Percentiles rank a stretch among this genome's conserved stretches.
Evolutionary conservation across 805 yeast species (phyloP).

Genomic region (Nematodospora valgi): DNA sequence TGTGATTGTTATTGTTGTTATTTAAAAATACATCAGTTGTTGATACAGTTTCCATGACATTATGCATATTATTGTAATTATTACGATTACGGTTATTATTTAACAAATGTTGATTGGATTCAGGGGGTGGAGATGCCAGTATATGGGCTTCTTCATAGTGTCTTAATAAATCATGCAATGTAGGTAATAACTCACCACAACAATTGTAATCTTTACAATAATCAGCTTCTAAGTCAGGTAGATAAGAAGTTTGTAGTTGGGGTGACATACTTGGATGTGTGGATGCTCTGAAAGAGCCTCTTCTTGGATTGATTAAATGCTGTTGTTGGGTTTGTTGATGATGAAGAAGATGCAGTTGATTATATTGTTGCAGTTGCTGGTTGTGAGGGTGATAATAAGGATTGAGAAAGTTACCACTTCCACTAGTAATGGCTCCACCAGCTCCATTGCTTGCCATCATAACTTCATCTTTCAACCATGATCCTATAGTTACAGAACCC

Average conservation of each 20-base stretch:
- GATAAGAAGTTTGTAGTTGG: slow-evolving; percentile 69
- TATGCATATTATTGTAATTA: slow-evolving; percentile 45
- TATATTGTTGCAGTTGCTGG: slow-evolving; percentile 5
- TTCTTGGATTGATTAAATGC: slow-evolving; percentile 28
- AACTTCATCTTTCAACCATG: slow-evolving; percentile 94
- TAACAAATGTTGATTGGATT: slow-evolving; percentile 25
- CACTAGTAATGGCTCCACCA: too few relatives aligned
- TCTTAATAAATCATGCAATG: slow-evolving; percentile 85
- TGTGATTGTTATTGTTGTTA: slow-evolving; percentile 29
- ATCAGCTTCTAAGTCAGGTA: slow-evolving; percentile 91
- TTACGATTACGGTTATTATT: slow-evolving; percentile 30
- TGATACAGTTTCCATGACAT: slow-evolving; percentile 80
- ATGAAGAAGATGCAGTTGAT: slow-evolving; percentile 10
- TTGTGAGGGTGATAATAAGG: slow-evolving; percentile 12
- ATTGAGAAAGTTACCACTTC: not conserved
- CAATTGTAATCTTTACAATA: slow-evolving; percentile 96
- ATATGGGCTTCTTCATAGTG: slow-evolving; percentile 98
- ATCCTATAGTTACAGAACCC: slow-evolving; percentile 94
- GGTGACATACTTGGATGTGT: slow-evolving; percentile 47
- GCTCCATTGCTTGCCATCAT: slow-evolving; percentile 44
- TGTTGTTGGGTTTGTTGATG: slow-evolving; percentile 9
- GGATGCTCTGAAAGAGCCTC: slow-evolving; percentile 33
- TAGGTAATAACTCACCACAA: slow-evolving; percentile 90
- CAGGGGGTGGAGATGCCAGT: slow-evolving; percentile 47
- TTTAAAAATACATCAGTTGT: slow-evolving; percentile 87